Evolutionary conservation across 1,284 basidiomycete genomes (phyloP), one percentile per base, ranked within the genome.

Genomic region (Trichosporon sp.): DNA sequence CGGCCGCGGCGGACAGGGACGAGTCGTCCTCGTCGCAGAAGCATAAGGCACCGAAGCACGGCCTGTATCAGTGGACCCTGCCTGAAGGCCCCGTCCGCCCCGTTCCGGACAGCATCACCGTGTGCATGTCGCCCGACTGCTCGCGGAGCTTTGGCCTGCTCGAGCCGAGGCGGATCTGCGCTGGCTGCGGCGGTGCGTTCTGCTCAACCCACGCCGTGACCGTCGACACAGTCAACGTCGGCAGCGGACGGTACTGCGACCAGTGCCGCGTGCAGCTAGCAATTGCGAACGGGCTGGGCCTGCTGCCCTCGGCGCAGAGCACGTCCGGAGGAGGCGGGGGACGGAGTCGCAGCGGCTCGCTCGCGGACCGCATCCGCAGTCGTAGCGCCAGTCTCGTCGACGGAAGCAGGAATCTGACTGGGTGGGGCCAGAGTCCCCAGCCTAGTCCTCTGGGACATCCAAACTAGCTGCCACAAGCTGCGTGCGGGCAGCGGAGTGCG

Each of bases 171-270:
- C 64, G 79, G 19, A 71, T 74, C 65, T 81, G 79, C 62, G 77
- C 75, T 25, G 79, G 79, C 13, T 81, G 79, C 60, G 79, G 78
- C 3, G 79, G 79, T 14, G 69, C 69, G 7, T 80, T 78, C 68
- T 81, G 79, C 75, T 74, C 74, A 59, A 71, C 73, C 2, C 77
- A 80, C 65, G 74, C 74, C 1, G 64, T 79, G 8, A 71, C 77
- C 52, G 75, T 80, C 56, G 78, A 79, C 34, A 65, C 63, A 14
- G 76, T 79, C 62, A 69, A 71, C 23, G 16, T 44, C 14, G 49
- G 49, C 49, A 16, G 25, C 34, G 62, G 65, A 46, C 71, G 79
- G 23, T 80, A 78, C 61, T 80, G 79, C 68, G 74, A 74, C 9
- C 64, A 63, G 0, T 80, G 79, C 62, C 70, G 78, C 10, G 68